Evolutionary conservation across 768 basidiomycete species (phyloP).

Genomic region (Termitomyces heimii): DNA sequence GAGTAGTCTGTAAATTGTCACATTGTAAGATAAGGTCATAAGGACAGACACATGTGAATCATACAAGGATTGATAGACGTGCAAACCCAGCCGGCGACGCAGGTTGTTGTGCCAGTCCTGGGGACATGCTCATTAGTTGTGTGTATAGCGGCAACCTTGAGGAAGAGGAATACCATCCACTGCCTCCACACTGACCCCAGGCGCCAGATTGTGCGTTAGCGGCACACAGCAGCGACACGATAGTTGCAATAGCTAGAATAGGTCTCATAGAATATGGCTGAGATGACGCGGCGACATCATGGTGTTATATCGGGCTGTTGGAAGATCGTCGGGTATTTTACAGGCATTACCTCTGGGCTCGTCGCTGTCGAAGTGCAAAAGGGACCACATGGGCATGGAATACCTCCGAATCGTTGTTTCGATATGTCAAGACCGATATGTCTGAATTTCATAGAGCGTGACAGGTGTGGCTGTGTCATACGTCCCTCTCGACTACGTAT

Average conservation of each 20-base stretch:
- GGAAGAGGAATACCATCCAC: slow-evolving; percentile 21
- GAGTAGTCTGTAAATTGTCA: slow-evolving; percentile 37
- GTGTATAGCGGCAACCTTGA: neutral
- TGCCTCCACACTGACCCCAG: slow-evolving; percentile 40
- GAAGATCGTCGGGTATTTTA: slow-evolving; percentile 9
- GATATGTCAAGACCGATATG: neutral
- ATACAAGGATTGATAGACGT: slow-evolving; percentile 33
- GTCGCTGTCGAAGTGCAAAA: neutral
- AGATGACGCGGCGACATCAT: neutral
- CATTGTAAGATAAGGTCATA: neutral
- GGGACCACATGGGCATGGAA: slow-evolving; percentile 1
- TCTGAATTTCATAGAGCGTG: neutral
- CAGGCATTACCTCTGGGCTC: neutral
- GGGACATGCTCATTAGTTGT: neutral
- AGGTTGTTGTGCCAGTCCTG: slow-evolving; percentile 39
- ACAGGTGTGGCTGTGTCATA: neutral
- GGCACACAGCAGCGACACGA: slow-evolving; percentile 11
- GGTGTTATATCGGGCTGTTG: slow-evolving; percentile 7
- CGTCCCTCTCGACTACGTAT: neutral
- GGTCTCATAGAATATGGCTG: slow-evolving; percentile 8
- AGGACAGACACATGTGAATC: slow-evolving; percentile 12
- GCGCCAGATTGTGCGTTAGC: slow-evolving; percentile 31
- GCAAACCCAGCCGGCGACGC: slow-evolving; percentile 37
- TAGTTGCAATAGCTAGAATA: slow-evolving; percentile 7
- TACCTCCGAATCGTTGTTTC: neutral